A percentile compares a stretch with the other conserved stretches of the same genome.
Conservation (phyloP, 2,329 filamentous ascomycete species). For the Fusarium ramigenum region DNA sequence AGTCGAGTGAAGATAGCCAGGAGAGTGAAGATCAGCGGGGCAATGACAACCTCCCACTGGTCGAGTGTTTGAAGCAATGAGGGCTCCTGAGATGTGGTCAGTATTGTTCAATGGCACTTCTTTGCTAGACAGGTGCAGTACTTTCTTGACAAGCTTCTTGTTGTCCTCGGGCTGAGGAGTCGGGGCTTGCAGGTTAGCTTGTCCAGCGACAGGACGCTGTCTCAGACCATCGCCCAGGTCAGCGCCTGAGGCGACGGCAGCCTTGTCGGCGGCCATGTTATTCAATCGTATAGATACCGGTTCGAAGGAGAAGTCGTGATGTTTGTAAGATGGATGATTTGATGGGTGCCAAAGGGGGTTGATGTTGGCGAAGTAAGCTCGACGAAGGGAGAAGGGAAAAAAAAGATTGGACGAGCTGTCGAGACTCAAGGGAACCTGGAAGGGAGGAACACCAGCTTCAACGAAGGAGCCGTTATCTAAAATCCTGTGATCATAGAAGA, state of each 20-base stretch:
- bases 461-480: slow-evolving; percentile 40
- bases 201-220: slow-evolving; percentile 59
- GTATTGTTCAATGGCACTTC: slow-evolving; percentile 5
- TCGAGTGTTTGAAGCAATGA: slow-evolving; percentile 70
- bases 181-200: slow-evolving; percentile 48
- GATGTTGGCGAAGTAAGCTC: slow-evolving; percentile 27
- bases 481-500: slow-evolving; percentile 20
- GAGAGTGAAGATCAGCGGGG: slow-evolving; percentile 68
- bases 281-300: slow-evolving; percentile 27
- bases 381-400: slow-evolving; percentile 25
- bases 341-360: slow-evolving; percentile 32
- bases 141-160: slow-evolving; percentile 68
- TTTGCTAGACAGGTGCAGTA: slow-evolving; percentile 39
- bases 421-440: slow-evolving; percentile 44
- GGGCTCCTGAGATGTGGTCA: slow-evolving; percentile 54
- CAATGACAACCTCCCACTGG: slow-evolving; percentile 70
- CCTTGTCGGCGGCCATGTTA: slow-evolving; percentile 64
- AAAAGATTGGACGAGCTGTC: slow-evolving; percentile 51
- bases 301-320: background rate
- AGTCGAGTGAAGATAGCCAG: slow-evolving; percentile 73
- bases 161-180: slow-evolving; percentile 63
- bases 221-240: slow-evolving; percentile 66
- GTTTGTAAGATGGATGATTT: slow-evolving; percentile 15
- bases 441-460: slow-evolving; percentile 39
- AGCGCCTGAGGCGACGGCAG: slow-evolving; percentile 67